Conservation (phyloP, 768 basidiomycete species). For the Rhodotorula kratochvilovae region DNA sequence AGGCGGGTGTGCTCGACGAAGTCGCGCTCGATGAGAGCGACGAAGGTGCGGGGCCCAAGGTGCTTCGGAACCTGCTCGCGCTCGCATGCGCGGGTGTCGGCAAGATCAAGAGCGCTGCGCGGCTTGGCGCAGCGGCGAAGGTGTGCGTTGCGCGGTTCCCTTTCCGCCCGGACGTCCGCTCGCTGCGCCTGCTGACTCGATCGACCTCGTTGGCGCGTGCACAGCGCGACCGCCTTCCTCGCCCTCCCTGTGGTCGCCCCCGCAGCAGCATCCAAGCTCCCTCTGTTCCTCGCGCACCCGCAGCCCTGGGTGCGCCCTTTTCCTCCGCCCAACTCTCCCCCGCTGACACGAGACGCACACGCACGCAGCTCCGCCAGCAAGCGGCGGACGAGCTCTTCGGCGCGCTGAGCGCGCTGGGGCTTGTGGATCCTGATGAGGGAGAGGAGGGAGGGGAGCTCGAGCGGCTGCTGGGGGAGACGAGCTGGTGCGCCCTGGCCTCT, state of each 20-base stretch:
- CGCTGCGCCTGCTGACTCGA: no score
- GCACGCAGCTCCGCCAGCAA: slow-evolving; percentile 21
- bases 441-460: slow-evolving; percentile 45
- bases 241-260: slow-evolving; percentile 54
- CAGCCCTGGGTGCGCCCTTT: slow-evolving; percentile 56
- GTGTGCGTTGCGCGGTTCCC: slow-evolving; percentile 65
- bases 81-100: slow-evolving; percentile 62
- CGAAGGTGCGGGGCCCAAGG: slow-evolving; percentile 3
- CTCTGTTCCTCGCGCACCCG: slow-evolving; percentile 66
- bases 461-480: slow-evolving; percentile 46
- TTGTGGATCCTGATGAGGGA: background rate
- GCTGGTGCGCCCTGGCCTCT: slow-evolving; percentile 8
- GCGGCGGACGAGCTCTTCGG: slow-evolving; percentile 31
- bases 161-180: no score
- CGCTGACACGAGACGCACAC: background rate
- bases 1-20: slow-evolving; percentile 58
- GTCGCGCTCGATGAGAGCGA: slow-evolving; percentile 15
- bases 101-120: slow-evolving; percentile 72
- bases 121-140: slow-evolving; percentile 76
- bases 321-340: background rate
- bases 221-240: slow-evolving; percentile 65
- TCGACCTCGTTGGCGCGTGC: no score
- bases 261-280: slow-evolving; percentile 52
- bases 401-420: background rate
- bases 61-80: slow-evolving; percentile 55